Evolutionary conservation across 2,329 filamentous ascomycete species (phyloP), one percentile per base, ranked within the genome.

Genomic region (Aspergillus sp.): DNA sequence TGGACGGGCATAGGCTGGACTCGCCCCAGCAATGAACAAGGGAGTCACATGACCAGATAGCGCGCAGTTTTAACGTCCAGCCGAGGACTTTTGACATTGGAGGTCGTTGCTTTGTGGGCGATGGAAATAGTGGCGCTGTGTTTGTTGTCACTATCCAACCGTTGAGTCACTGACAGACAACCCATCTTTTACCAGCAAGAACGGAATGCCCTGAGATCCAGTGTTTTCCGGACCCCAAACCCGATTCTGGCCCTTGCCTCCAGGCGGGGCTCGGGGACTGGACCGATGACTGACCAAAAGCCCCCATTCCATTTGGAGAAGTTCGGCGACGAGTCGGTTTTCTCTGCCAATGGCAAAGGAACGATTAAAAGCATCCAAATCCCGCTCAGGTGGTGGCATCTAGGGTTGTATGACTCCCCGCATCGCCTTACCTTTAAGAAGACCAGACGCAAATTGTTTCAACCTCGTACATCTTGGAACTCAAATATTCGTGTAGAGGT

Each of bases 381-480:
- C 27, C 9, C n/a, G 15, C 17, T n/a, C 12, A 46, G n/a, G 15
- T 17, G 19, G 17, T 19, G 21, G 4, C 33, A 24, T n/a, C 15
- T 23, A 27, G 12, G 7, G 7, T 7, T 9, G 6, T 37, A 27
- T 55, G 37, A 48, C 35, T 49, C 33, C 14, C 4, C 33, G 35
- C 14, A 21, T 5, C 14, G 11, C 12, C 17, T 45, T 50, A 58
- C 17, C 37, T 50, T 52, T 47, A 58, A 58, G n/a, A 53, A 11
- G n/a, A 17, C 23, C 19, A 37, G 19, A 24, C 1, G 4, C 12
- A n/a, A 27, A 21, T 31, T 6, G 14, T 37, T 37, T 5, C 35
- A 6, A 37, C 35, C 7, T 37, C 7, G 12, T 12, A 0, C 35
- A 37, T n/a, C 35, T n/a, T 37, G 5, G 6, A 37, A 37, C 12